These are phyloP conservation scores for Lithospermum erythrorhizon DNA, from an alignment of 257 asterid species.

Conservation along the genomic window DNA sequence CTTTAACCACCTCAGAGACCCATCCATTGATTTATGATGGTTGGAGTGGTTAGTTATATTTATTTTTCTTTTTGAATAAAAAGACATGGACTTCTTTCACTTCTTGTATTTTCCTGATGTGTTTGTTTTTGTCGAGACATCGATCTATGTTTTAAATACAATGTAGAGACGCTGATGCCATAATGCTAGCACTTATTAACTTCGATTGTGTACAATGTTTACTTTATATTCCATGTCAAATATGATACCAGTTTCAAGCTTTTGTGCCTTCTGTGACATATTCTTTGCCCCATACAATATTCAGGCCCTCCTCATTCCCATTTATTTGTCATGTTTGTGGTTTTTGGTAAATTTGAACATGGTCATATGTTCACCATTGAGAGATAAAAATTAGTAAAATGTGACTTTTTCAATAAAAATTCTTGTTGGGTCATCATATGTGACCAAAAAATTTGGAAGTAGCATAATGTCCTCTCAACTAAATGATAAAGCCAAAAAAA, in stretches of 20 bases:
- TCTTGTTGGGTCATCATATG: too few species aligned
- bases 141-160: not conserved
- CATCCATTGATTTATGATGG: not conserved
- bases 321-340: too few species aligned
- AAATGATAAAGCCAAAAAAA: too few species aligned
- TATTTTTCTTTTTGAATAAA: not conserved
- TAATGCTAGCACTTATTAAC: not conserved
- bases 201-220: not conserved
- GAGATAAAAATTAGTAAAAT: too few species aligned
- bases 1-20: not conserved
- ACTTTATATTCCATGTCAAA: not conserved
- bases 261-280: not conserved
- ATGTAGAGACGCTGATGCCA: not conserved
- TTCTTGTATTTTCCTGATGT: not conserved
- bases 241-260: not conserved
- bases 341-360: too few species aligned
- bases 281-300: too few species aligned
- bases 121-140: not conserved
- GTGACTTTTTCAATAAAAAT: too few species aligned
- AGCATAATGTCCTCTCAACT: too few species aligned
- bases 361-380: too few species aligned
- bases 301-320: too few species aligned
- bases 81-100: not conserved
- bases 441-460: too few species aligned
- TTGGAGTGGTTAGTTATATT: not conserved